Evolutionary conservation across 192 early-diverging fungal species (phyloP), one percentile per base, ranked within the genome.

Genomic region (Linnemannia exigua): DNA sequence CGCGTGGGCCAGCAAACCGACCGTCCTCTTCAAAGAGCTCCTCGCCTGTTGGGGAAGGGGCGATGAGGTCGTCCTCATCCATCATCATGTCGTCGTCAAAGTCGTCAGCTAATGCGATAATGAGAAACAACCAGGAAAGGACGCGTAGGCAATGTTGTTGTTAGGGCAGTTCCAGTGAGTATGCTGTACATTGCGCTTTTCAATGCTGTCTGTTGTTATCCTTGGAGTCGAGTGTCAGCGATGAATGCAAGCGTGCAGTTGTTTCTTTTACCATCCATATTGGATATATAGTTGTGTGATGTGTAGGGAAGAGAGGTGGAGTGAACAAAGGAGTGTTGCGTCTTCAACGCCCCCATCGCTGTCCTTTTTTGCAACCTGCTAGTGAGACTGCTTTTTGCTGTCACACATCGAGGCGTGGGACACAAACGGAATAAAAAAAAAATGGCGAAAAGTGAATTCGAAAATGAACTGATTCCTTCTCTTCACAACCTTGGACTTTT

Each of bases 71-170:
- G 48, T 82, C 80, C 31, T 82, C 80, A 70, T 82, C 80, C 8
- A 82, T 74, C 74, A 82, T 71, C 80, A 82, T 82, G 54, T 82
- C 80, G 46, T 82, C 80, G 20, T 82, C 80, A 37, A 41, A 82
- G 41, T 82, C 80, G 35, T 82, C 80, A 41, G 76, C 80, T 82
- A 76, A 36, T 19, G 25, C 15, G 6, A 9, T 63, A 9, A 9
- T 31, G 54, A 11, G 58, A 12, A 31, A 63, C 31, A n/a, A 16
- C n/a, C n/a, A n/a, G n/a, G 11, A 11, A 31, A 63, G 15, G 28
- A 63, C 58, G 28, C 58, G 28, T 12, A 63, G 58, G 28, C 1
- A 1, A 22, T 11, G 9, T 31, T 31, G 11, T 31, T 63, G 58
- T 63, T 63, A 31, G 58, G 3, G 52, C 19, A 54, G 20, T 6